Conservation (phyloP, 108 stramenopile genomes). For the Asterionellopsis glacialis region DNA sequence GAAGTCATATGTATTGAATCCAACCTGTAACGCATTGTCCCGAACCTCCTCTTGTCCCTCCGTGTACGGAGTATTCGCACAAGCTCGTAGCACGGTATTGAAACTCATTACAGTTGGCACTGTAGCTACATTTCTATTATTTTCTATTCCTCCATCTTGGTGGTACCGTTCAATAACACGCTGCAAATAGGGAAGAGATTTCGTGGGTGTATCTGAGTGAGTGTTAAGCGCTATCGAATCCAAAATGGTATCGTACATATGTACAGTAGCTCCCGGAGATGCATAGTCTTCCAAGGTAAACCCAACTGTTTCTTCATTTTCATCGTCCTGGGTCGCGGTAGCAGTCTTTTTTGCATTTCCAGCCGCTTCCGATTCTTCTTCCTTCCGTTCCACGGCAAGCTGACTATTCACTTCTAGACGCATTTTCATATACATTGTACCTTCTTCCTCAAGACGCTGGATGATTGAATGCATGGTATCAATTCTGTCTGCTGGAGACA, state of each 20-base stretch:
- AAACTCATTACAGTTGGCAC: slow-evolving; percentile 58
- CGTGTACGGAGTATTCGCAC: slow-evolving; percentile 22
- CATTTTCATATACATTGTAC: slow-evolving; percentile 47
- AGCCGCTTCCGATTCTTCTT: slow-evolving; percentile 19
- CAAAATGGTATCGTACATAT: slow-evolving; percentile 58
- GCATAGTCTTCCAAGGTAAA: slow-evolving; percentile 20
- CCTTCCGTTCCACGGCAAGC: slow-evolving; percentile 16
- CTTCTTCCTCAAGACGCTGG: slow-evolving; percentile 47
- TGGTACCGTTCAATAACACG: slow-evolving; percentile 35
- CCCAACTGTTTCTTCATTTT: slow-evolving; percentile 21
- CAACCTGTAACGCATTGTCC: slow-evolving; percentile 47
- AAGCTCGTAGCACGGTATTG: slow-evolving; percentile 58
- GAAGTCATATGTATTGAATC: slow-evolving; percentile 41
- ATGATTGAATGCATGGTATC: slow-evolving; percentile 49
- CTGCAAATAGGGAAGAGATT: slow-evolving; percentile 2
- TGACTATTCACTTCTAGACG: slow-evolving; percentile 24
- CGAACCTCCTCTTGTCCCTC: slow-evolving; percentile 27
- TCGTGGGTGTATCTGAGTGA: background rate
- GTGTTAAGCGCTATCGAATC: slow-evolving; percentile 42
- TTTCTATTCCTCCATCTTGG: slow-evolving; percentile 11
- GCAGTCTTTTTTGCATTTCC: slow-evolving; percentile 11
- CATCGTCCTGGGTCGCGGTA: slow-evolving; percentile 4
- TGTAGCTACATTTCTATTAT: slow-evolving; percentile 15
- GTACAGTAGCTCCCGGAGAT: slow-evolving; percentile 49
- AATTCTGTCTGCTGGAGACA: slow-evolving; percentile 23